These are phyloP conservation scores for Sphaerobolus stellatus DNA, from an alignment of 1,284 basidiomycete genomes.

Conservation along the genomic window DNA sequence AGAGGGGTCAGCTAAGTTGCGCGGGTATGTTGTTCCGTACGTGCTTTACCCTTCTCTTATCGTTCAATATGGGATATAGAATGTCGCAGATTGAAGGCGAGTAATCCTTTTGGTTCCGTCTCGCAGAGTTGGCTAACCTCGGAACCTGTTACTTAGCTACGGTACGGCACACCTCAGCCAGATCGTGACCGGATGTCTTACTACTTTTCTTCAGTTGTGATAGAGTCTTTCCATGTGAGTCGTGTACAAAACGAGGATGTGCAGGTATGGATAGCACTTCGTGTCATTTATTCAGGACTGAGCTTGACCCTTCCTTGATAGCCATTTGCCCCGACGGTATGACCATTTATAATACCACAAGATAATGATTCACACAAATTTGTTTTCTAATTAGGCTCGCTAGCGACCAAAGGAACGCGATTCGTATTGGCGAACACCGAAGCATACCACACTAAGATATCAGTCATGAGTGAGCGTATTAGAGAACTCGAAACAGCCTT, in stretches of 20 bases:
- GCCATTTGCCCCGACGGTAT: conserved; percentile 2
- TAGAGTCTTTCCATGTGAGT: conserved; percentile 1
- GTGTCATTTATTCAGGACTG: no score
- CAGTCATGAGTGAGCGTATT: conserved; percentile 51
- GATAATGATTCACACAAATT: no score
- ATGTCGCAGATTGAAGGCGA: conserved; percentile 1
- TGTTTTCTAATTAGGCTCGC: background rate
- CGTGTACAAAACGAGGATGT: conserved; percentile 4
- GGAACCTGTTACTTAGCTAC: no score
- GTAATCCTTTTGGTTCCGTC: background rate
- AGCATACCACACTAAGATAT: conserved; percentile 60
- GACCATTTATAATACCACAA: background rate
- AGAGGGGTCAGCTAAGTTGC: conserved; percentile 1
- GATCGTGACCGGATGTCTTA: no score
- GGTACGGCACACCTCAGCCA: no score
- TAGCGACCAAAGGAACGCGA: conserved; percentile 2
- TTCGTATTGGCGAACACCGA: conserved; percentile 6
- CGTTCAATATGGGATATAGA: background rate
- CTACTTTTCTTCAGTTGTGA: background rate
- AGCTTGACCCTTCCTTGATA: background rate
- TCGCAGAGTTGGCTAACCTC: no score
- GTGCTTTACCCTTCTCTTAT: background rate
- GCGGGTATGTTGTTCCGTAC: background rate
- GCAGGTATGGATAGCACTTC: background rate
- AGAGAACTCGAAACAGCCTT: conserved; percentile 60